Percentiles rank a stretch among this genome's conserved stretches.
These are phyloP conservation scores for Thalassiosira sp. DNA, from an alignment of 352 stramenopile genomes.

Conservation along the genomic window DNA sequence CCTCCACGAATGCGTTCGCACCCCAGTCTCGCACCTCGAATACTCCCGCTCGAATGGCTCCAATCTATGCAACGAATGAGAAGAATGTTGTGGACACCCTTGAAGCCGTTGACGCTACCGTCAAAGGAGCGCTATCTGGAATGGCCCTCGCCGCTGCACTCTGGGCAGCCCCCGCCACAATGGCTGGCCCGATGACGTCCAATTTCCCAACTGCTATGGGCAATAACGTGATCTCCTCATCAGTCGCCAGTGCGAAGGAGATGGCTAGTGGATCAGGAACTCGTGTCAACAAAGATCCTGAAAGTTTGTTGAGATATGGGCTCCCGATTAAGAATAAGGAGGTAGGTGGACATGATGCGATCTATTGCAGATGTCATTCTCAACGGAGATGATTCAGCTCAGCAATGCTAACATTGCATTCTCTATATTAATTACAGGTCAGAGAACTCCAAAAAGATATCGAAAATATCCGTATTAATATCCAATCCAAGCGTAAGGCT, in stretches of 20 bases:
- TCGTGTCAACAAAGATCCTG: slow-evolving; percentile 87
- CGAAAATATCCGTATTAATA: slow-evolving; percentile 82
- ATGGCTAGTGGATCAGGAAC: slow-evolving; percentile 79
- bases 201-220: background rate
- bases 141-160: slow-evolving; percentile 37
- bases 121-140: slow-evolving; percentile 40
- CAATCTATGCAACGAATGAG: slow-evolving; percentile 16
- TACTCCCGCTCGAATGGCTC: background rate
- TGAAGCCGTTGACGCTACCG: slow-evolving; percentile 13
- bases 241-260: slow-evolving; percentile 69
- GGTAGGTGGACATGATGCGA: slow-evolving; percentile 66
- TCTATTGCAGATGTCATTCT: too few relatives aligned
- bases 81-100: slow-evolving; percentile 23
- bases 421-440: slow-evolving; percentile 55
- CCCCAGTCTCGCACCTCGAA: background rate
- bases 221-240: slow-evolving; percentile 26
- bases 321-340: slow-evolving; percentile 84
- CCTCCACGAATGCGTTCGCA: slow-evolving; percentile 13
- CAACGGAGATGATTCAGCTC: too few relatives aligned
- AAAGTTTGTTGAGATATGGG: slow-evolving; percentile 84
- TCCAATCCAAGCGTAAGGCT: slow-evolving; percentile 81
- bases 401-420: background rate
- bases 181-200: slow-evolving; percentile 20
- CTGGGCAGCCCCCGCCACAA: slow-evolving; percentile 44
- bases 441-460: slow-evolving; percentile 82